These are phyloP conservation scores for Anethum foeniculum DNA, from an alignment of 140 eudicot species.

Conservation along the genomic window DNA sequence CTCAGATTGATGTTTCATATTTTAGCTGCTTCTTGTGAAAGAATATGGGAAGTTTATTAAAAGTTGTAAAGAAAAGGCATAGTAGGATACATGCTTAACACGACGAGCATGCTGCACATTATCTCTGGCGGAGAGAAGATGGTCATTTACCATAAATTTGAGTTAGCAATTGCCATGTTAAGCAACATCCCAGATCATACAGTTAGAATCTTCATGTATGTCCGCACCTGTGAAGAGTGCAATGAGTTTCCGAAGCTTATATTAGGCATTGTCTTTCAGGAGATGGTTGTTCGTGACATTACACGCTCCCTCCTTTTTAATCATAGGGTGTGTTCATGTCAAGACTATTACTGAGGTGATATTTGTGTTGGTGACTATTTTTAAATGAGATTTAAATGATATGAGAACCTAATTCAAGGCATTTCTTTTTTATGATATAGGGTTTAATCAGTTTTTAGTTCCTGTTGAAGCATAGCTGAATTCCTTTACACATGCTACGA, in stretches of 20 bases:
- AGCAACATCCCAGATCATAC: slow-evolving; percentile 16
- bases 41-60: slow-evolving; percentile 24
- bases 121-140: background rate
- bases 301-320: slow-evolving; percentile 47
- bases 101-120: slow-evolving; percentile 44
- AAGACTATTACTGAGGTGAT: slow-evolving; percentile 49
- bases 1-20: slow-evolving; percentile 31
- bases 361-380: background rate
- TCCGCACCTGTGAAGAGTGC: slow-evolving; percentile 60
- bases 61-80: slow-evolving; percentile 31
- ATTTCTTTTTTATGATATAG: background rate
- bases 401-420: background rate
- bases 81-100: slow-evolving; percentile 44
- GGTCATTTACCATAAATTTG: too few relatives aligned
- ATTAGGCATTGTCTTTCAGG: slow-evolving; percentile 28
- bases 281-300: slow-evolving; percentile 42
- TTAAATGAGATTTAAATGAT: background rate
- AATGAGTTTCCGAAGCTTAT: slow-evolving; percentile 53
- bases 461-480: background rate
- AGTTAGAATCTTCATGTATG: slow-evolving; percentile 52
- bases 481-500: background rate
- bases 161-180: too few relatives aligned
- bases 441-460: background rate
- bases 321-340: slow-evolving; percentile 53
- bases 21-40: slow-evolving; percentile 34